phyloP scores from a whole-genome alignment of 352 stramenopile species.

The Phytopythium mirpurense region DNA sequence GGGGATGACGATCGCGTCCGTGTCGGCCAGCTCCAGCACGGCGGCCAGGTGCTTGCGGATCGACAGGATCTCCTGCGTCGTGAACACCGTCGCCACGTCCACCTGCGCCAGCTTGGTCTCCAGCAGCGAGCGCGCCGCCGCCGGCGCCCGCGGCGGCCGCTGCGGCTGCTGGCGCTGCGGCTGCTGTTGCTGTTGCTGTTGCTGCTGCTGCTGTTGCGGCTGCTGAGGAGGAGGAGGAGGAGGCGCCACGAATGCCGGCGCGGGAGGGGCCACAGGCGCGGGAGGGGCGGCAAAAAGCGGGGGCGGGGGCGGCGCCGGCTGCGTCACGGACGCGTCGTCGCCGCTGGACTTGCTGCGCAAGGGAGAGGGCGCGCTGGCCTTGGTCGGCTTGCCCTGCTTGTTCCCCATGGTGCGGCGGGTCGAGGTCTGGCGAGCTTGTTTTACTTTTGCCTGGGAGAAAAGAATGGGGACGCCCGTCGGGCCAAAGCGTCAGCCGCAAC shows the following conservation, averaged over 20 bases:
- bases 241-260: constrained; percentile 2
- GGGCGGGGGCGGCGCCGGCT: constrained; percentile 3
- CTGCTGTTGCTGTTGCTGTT: background rate
- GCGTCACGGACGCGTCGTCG: constrained; percentile 2
- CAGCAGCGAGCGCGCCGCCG: constrained; percentile 29
- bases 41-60: constrained; percentile 72
- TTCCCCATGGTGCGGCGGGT: constrained; percentile 51
- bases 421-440: too few relatives aligned
- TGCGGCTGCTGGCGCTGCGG: too few relatives aligned
- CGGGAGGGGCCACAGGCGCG: constrained; percentile 7
- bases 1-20: constrained; percentile 69
- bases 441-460: too few relatives aligned
- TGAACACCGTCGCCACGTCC: constrained; percentile 73
- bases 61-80: constrained; percentile 66
- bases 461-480: background rate
- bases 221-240: background rate
- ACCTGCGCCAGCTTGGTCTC: constrained; percentile 69
- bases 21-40: constrained; percentile 61
- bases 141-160: constrained; percentile 2
- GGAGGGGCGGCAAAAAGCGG: background rate
- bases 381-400: constrained; percentile 67
- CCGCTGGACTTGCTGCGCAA: constrained; percentile 11
- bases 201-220: background rate
- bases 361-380: constrained; percentile 5
- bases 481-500: background rate